A percentile compares a stretch with the other conserved stretches of the same genome.
These are phyloP conservation scores for Fusarium sp. DNA, from an alignment of 2,329 filamentous ascomycete genomes.

Conservation along the genomic window DNA sequence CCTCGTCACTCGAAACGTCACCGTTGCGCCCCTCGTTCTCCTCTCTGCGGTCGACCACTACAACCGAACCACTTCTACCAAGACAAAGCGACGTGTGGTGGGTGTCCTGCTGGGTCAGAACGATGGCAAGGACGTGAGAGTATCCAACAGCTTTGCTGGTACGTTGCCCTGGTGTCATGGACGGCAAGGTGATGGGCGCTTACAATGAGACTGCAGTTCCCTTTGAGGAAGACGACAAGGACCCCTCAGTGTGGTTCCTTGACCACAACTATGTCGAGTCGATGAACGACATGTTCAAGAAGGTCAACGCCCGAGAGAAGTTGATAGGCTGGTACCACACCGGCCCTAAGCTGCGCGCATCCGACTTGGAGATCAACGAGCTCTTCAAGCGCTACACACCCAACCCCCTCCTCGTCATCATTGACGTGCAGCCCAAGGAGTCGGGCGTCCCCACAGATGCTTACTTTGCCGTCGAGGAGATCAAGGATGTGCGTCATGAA, in stretches of 20 bases:
- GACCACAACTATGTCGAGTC: constrained; percentile 99
- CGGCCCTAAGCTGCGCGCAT: constrained; percentile 94
- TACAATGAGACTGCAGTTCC: constrained; percentile 72
- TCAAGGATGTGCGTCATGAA: constrained; percentile 85
- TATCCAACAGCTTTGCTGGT: constrained; percentile 99
- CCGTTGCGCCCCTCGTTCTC: constrained; percentile 96
- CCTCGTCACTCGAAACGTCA: constrained; percentile 93
- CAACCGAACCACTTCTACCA: constrained; percentile 90
- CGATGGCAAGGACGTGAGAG: constrained; percentile 93
- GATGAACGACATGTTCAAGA: constrained; percentile 99
- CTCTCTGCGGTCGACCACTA: constrained; percentile 99
- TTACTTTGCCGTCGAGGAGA: constrained; percentile 99
- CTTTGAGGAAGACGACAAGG: constrained; percentile 98
- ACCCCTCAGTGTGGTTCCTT: constrained; percentile 98
- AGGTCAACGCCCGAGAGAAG: constrained; percentile 98
- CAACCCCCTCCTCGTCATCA: constrained; percentile 95
- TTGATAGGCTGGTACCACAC: constrained; percentile 99
- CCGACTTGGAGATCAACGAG: constrained; percentile 99
- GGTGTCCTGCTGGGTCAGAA: constrained; percentile 96
- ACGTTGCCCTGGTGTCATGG: constrained; percentile 39
- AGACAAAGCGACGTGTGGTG: constrained; percentile 87
- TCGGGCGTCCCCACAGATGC: constrained; percentile 97
- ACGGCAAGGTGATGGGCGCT: constrained; percentile 20
- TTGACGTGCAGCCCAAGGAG: constrained; percentile 98
- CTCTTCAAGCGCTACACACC: constrained; percentile 99